Evolutionary conservation across 2,329 filamentous ascomycete genomes (phyloP), one percentile per base, ranked within the genome.

Genomic region (Hymenoscyphus occultus): DNA sequence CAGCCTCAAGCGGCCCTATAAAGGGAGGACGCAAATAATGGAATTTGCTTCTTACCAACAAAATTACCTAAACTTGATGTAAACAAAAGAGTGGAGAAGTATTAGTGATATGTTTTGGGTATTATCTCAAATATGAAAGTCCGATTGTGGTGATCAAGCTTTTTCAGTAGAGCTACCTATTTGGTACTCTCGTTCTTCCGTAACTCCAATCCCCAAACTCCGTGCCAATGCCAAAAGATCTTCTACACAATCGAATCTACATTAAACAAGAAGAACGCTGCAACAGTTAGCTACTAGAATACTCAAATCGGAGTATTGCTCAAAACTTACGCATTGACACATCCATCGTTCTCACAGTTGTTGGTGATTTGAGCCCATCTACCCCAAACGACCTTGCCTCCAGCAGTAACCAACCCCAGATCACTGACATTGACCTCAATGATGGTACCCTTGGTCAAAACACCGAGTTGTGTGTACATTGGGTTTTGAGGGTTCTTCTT

Each of bases 381-480:
- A 71, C 92, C 93, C 93, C 93, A 97, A 6, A 94, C 92, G 9
- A 97, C 92, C 80, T 97, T 97, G 68, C 95, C 95, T 68, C 88
- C 89, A 1, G 93, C 90, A 2, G 95, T 98, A 16, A 96, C 92
- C 67, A 98, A 82, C 69, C 95, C 95, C 68, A 98, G 79, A 77
- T 99, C 95, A 64, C 86, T 90, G 39, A 97, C 93, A 76, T 99
- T 97, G 73, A 98, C 93, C 79, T 98, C 94, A 74, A 94, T 87
- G 67, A 90, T 86, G 39, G 88, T 94, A 69, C 92, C 92, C 79
- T 93, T 93, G 59, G 91, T 94, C 74, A 97, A 78, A 2, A 97
- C 93, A 40, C 67, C 65, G 5, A 98, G 82, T 75, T 97, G 93
- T 0, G 94, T 97, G 79, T 97, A 97, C 75, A 96, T 84, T 0